Conservation (phyloP, 2,329 filamentous ascomycete species). For the Fusarium buxicola region DNA sequence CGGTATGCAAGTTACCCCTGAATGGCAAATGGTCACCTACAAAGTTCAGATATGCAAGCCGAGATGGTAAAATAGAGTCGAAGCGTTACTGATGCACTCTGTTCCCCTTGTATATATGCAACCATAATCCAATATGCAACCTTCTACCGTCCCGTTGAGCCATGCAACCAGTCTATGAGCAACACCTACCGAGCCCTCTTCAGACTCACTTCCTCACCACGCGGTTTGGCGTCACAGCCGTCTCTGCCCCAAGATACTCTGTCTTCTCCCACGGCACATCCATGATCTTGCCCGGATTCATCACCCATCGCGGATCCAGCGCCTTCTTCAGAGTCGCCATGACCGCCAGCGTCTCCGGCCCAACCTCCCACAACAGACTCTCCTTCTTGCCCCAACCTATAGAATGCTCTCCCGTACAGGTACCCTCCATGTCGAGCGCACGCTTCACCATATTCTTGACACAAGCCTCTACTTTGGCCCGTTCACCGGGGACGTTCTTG, state of each 20-base stretch:
- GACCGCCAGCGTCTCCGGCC: conserved; percentile 80
- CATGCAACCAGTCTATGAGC: neutral
- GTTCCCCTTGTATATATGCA: neutral
- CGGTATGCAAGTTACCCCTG: too few species aligned
- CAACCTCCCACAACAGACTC: conserved; percentile 81
- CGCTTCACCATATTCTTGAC: conserved; percentile 91
- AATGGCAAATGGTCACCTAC: too few species aligned
- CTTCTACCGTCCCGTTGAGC: neutral
- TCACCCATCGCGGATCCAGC: conserved; percentile 86
- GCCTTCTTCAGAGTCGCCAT: conserved; percentile 88
- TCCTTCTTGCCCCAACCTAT: conserved; percentile 89
- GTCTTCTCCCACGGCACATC: conserved; percentile 64
- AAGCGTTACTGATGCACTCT: too few species aligned
- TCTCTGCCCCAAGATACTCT: conserved; percentile 31
- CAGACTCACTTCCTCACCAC: conserved; percentile 21
- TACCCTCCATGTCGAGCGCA: conserved; percentile 94
- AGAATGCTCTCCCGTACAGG: conserved; percentile 89
- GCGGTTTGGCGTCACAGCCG: conserved; percentile 42
- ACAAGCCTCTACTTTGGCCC: conserved; percentile 79
- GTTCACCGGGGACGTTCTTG: conserved; percentile 74
- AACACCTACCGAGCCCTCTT: neutral
- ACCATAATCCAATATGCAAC: neutral
- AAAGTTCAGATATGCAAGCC: too few species aligned
- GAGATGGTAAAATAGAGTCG: too few species aligned
- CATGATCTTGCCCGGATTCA: conserved; percentile 95